These are phyloP conservation scores for Ochetophila trinervis DNA, from an alignment of 306 rosid genomes.

Conservation along the genomic window DNA sequence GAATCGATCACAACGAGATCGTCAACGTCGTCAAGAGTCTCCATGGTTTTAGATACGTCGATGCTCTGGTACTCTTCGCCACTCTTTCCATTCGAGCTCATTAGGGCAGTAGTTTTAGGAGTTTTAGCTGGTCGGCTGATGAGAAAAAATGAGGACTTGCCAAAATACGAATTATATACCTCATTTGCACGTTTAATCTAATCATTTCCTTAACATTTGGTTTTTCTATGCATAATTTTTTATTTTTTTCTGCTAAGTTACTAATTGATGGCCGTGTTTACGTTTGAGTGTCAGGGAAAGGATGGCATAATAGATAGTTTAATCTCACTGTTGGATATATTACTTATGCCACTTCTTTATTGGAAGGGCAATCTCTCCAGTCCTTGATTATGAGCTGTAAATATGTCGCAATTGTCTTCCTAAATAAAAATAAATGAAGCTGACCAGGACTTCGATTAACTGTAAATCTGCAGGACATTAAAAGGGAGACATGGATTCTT, in stretches of 20 bases:
- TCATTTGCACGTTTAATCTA: too few relatives aligned
- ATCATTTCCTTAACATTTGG: too few relatives aligned
- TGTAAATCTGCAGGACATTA: conserved; percentile 57
- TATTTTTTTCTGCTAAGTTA: too few relatives aligned
- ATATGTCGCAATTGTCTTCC: background rate
- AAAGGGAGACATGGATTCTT: conserved; percentile 66
- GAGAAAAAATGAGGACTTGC: too few relatives aligned
- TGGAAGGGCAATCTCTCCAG: background rate
- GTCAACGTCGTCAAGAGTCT: conserved; percentile 81
- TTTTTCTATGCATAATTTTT: too few relatives aligned
- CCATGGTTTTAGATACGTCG: conserved; percentile 71
- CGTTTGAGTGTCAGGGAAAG: too few relatives aligned
- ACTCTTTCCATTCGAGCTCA: background rate
- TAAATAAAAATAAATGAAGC: background rate
- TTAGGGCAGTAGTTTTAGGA: background rate
- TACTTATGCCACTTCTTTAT: too few relatives aligned
- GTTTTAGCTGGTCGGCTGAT: too few relatives aligned
- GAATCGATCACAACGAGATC: conserved; percentile 59
- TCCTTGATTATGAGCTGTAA: background rate
- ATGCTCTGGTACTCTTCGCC: conserved; percentile 41
- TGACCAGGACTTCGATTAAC: background rate
- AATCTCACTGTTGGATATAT: too few relatives aligned
- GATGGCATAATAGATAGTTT: too few relatives aligned
- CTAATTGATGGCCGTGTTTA: too few relatives aligned
- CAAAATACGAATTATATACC: too few relatives aligned